Conservation (phyloP, 345 rosid species). For the Ailanthus altissimus region DNA sequence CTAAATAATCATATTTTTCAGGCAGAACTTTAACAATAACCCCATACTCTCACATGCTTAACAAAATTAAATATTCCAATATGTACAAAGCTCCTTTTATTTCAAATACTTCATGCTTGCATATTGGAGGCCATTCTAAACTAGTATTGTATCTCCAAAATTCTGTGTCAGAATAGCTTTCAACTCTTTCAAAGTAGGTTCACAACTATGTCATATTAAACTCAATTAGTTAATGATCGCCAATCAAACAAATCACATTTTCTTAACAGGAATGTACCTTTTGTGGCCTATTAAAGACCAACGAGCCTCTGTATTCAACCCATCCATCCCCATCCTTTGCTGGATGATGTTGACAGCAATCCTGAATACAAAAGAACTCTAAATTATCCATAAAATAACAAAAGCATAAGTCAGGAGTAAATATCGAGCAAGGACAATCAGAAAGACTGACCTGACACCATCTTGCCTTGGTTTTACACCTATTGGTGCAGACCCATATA, state of each 20-base stretch:
- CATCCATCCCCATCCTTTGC: constrained; percentile 99
- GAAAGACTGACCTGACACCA: constrained; percentile 89
- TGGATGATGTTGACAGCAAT: constrained; percentile 94
- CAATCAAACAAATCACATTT: background rate
- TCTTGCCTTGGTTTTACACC: constrained; percentile 84
- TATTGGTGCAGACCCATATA: constrained; percentile 92
- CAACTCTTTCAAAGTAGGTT: background rate
- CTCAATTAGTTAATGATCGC: background rate
- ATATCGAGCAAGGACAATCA: background rate
- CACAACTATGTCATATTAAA: background rate
- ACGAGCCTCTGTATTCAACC: constrained; percentile 93
- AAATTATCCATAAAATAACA: constrained; percentile 17
- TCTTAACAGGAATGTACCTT: constrained; percentile 46
- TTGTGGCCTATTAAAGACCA: constrained; percentile 76
- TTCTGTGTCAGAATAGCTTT: background rate
- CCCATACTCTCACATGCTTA: background rate
- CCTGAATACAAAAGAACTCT: constrained; percentile 46
- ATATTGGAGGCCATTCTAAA: background rate
- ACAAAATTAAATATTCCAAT: background rate
- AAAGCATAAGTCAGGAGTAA: background rate
- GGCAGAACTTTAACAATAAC: background rate
- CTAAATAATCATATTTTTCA: background rate
- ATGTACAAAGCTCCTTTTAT: background rate
- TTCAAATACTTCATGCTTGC: background rate
- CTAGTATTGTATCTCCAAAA: background rate